Base-by-base conservation (phyloP, 2,329 filamentous ascomycete species). In the Trichoderma atroviride region DNA sequence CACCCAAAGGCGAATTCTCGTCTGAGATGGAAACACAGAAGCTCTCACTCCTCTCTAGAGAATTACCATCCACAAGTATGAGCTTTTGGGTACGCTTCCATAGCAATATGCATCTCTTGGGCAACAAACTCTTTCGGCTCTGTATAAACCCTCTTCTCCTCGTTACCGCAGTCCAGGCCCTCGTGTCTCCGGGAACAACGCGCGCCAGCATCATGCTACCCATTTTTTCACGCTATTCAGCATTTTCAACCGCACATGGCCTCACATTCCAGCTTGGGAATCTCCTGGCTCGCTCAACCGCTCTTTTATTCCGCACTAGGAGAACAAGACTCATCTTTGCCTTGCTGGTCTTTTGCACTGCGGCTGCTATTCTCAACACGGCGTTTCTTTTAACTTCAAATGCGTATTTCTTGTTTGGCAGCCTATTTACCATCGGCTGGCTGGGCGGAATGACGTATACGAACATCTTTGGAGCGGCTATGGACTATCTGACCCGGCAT, bases 131-230 rank as follows among this genome's bases (percentile, higher is more conserved):
- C 3, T 56, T 67, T 19, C 40, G 64, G 6, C 55, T 67, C 4
- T 67, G 29, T 37, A 52, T 67, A n/a, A 47, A 56, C 7, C 64
- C 64, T 16, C 55, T 67, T 50, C 55, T 67, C 11, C 64, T 67
- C 16, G 55, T 59, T 37, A 52, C 40, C n/a, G 27, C 64, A 52
- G 35, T 24, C 24, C 64, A 67, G 16, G 16, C n/a, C 27, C 55
- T 59, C 9, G 29, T 13, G 22, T 52, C 31, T 6, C 22, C 40
- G 4, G 55, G 64, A 3, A 67, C 37, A 59, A 47, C 40, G n/a
- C 64, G 40, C 29, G 40, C 64, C 31, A 59, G 55, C 14, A 11
- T n/a, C 14, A n/a, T n/a, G 13, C 7, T 47, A 14, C 53, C n/a
- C 4, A 4, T 19, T 6, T 67, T 67, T 11, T 19, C n/a, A 11